phyloP scores from a whole-genome alignment of 2,329 filamentous ascomycete species.

The Aureobasidium mangrovei region DNA sequence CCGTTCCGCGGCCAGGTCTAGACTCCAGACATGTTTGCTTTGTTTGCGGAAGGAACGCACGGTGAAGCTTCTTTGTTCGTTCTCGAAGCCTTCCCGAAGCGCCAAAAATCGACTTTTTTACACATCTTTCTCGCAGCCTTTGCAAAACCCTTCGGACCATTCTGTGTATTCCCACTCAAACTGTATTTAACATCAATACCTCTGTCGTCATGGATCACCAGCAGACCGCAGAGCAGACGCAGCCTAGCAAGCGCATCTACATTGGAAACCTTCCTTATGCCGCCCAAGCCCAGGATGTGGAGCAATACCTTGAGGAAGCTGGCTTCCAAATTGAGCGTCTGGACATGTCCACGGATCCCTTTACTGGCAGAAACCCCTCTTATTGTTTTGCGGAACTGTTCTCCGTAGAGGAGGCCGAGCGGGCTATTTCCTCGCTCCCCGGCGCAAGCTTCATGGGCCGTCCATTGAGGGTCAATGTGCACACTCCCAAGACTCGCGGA shows the following conservation, averaged over 20 bases:
- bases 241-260: slow-evolving; percentile 31
- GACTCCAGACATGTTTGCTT: slow-evolving; percentile 2
- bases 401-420: slow-evolving; percentile 47
- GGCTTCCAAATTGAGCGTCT: slow-evolving; percentile 42
- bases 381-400: slow-evolving; percentile 67
- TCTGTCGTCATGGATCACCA: slow-evolving; percentile 1
- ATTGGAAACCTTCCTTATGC: slow-evolving; percentile 49
- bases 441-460: slow-evolving; percentile 49
- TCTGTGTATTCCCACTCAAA: background rate
- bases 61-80: background rate
- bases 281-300: slow-evolving; percentile 44
- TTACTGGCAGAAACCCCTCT: slow-evolving; percentile 59
- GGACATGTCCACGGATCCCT: slow-evolving; percentile 60
- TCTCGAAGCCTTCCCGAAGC: slow-evolving; percentile 12
- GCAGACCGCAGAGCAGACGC: background rate
- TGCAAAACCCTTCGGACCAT: background rate
- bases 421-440: slow-evolving; percentile 49
- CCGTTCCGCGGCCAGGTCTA: background rate
- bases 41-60: background rate
- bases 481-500: slow-evolving; percentile 16
- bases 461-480: slow-evolving; percentile 50
- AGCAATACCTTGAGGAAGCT: slow-evolving; percentile 38
- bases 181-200: background rate
- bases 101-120: slow-evolving; percentile 1
- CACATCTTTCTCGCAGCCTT: background rate